Percentiles rank a stretch among this genome's conserved stretches.
phyloP scores from a whole-genome alignment of 352 stramenopile genomes.

The Peronosclerospora sorghi region DNA sequence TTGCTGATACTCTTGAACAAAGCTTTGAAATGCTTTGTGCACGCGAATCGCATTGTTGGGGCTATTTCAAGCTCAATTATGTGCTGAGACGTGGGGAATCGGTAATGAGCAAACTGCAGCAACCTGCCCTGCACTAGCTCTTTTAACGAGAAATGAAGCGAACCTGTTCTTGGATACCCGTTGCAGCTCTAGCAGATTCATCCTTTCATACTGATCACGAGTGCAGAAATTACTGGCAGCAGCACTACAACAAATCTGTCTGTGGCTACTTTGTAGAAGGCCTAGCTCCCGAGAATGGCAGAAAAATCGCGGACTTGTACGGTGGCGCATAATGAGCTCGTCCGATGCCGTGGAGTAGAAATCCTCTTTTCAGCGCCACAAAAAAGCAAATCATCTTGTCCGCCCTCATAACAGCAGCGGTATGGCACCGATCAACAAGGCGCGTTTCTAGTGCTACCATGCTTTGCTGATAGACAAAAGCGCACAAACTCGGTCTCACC shows the following conservation, averaged over 20 bases:
- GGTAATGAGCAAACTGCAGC: slow-evolving; percentile 44
- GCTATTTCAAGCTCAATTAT: slow-evolving; percentile 61
- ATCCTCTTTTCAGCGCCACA: slow-evolving; percentile 5
- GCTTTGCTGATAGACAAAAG: slow-evolving; percentile 9
- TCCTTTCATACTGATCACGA: slow-evolving; percentile 9
- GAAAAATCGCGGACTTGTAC: slow-evolving; percentile 54
- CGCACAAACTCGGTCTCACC: slow-evolving; percentile 39
- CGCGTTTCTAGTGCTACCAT: slow-evolving; percentile 7
- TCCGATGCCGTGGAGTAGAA: slow-evolving; percentile 27
- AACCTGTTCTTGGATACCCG: slow-evolving; percentile 37
- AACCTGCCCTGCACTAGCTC: slow-evolving; percentile 34
- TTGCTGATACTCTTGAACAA: slow-evolving; percentile 50
- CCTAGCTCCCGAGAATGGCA: slow-evolving; percentile 24
- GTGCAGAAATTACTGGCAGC: slow-evolving; percentile 39
- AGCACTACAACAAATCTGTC: slow-evolving; percentile 30
- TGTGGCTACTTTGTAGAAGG: slow-evolving; percentile 58
- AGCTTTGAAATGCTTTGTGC: slow-evolving; percentile 61
- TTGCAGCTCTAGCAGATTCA: slow-evolving; percentile 31
- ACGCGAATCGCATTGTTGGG: slow-evolving; percentile 35
- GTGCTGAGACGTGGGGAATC: slow-evolving; percentile 37
- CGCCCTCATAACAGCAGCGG: background rate
- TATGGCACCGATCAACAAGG: slow-evolving; percentile 2
- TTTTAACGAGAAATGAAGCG: slow-evolving; percentile 53
- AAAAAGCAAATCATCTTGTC: slow-evolving; percentile 9
- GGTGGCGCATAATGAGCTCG: slow-evolving; percentile 39